Conservation (phyloP, 129 eudicot genomes). For the Chrysanthemum seticuspe region DNA sequence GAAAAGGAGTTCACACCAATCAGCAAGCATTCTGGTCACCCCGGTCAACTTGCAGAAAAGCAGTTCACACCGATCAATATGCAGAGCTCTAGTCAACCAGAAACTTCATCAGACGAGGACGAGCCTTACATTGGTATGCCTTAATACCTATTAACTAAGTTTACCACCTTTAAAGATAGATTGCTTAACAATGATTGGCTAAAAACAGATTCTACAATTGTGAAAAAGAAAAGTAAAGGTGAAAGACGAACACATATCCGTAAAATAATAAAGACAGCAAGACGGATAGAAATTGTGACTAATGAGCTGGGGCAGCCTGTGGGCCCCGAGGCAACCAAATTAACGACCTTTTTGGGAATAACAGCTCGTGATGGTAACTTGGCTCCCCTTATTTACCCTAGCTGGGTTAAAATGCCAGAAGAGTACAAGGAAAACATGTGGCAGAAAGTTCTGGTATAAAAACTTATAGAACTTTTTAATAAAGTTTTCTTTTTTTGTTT, state of each 20-base stretch:
- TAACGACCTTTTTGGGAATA: conserved; percentile 45
- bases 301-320: conserved; percentile 49
- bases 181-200: conserved; percentile 10
- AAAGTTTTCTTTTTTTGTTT: background rate
- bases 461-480: background rate
- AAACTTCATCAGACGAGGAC: conserved; percentile 17
- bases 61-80: background rate
- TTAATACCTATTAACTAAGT: conserved; percentile 3
- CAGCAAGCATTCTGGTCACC: background rate
- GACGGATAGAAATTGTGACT: conserved; percentile 32
- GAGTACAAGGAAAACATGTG: conserved; percentile 53
- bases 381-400: conserved; percentile 47
- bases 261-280: conserved; percentile 22
- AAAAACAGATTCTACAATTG: conserved; percentile 29
- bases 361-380: conserved; percentile 49
- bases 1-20: background rate
- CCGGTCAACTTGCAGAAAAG: conserved; percentile 1
- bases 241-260: conserved; percentile 41
- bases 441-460: conserved; percentile 55
- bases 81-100: background rate
- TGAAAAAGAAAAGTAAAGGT: conserved; percentile 29
- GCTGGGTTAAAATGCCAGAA: conserved; percentile 48
- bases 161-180: background rate
- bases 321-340: conserved; percentile 42
- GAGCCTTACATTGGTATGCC: conserved; percentile 23